phyloP scores from a whole-genome alignment of 2,329 filamentous ascomycete genomes.

The Fusarium poae region DNA sequence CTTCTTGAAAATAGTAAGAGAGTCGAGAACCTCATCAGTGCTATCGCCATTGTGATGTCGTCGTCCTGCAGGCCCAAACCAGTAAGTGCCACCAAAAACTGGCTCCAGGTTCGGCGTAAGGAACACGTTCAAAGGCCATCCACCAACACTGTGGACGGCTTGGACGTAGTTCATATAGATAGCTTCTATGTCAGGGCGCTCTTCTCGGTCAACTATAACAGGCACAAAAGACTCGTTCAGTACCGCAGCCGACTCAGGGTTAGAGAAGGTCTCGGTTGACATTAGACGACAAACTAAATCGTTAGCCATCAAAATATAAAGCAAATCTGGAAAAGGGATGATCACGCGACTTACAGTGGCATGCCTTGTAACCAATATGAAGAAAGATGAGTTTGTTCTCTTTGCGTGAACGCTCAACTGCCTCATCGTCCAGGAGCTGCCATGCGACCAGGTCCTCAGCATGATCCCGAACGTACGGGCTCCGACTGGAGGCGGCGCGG shows the following conservation, averaged over 20 bases:
- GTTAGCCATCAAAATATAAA: slow-evolving; percentile 35
- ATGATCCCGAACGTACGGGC: slow-evolving; percentile 76
- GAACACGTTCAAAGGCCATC: slow-evolving; percentile 98
- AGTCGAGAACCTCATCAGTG: slow-evolving; percentile 76
- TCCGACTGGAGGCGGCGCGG: slow-evolving; percentile 56
- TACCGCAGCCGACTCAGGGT: slow-evolving; percentile 81
- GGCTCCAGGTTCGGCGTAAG: slow-evolving; percentile 92
- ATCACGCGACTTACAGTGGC: slow-evolving; percentile 78
- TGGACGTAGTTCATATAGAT: slow-evolving; percentile 99
- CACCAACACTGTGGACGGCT: slow-evolving; percentile 88
- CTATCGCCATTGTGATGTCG: slow-evolving; percentile 54
- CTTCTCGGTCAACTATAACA: slow-evolving; percentile 92
- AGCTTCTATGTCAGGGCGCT: slow-evolving; percentile 91
- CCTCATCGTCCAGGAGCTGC: slow-evolving; percentile 87
- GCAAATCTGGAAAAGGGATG: not conserved
- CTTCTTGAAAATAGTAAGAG: slow-evolving; percentile 85
- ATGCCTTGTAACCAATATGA: slow-evolving; percentile 94
- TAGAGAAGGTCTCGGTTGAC: slow-evolving; percentile 90
- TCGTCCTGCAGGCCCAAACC: slow-evolving; percentile 80
- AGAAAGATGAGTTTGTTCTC: slow-evolving; percentile 92
- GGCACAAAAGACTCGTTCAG: slow-evolving; percentile 92
- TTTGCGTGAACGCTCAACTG: slow-evolving; percentile 79
- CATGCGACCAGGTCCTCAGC: slow-evolving; percentile 87
- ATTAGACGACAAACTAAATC: slow-evolving; percentile 82
- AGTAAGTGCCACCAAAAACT: slow-evolving; percentile 96